Base-by-base conservation (phyloP, 2,329 filamentous ascomycete genomes). In the Ophiostoma sp. region DNA sequence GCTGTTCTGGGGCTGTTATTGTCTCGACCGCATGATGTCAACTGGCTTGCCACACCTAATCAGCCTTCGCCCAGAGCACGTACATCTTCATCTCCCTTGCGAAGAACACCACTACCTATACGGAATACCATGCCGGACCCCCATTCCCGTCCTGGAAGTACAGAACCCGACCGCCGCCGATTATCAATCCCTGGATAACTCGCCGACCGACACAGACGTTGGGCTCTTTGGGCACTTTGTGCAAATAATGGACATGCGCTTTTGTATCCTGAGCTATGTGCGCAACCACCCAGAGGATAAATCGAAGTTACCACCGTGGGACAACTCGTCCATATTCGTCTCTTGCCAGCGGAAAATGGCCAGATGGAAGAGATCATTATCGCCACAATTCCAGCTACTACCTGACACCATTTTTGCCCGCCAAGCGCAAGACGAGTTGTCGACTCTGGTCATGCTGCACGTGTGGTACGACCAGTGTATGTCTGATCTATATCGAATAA, bases 391-490 rank as follows among this genome's bases (percentile, higher is more conserved):
- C 17, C 44, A 57, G 17, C 67, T 52, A 7, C 48, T 52, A 8
- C n/a, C 48, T 23, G 48, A 52, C 48, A 52, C 48, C 7, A 52
- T 52, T 23, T 52, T 52, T 23, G 48, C 48, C 20, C 48, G 48
- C n/a, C 48, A 52, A 52, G 67, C 52, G 3, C 67, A 68, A n/a
- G 52, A 68, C 35, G 48, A 52, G 48, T 8, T 52, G 48, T 68
- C 67, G 5, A 13, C 52, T n/a, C 33, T 60, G 15, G 31, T 62
- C 11, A 68, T 68, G 67, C n/a, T 68, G 36, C 67, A 68, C 20
- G 67, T 68, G 11, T 68, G 67, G 67, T 68, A 68, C 52, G 67
- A 68, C 52, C 67, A 62, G 52, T 68, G 67, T 48, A 68, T 68
- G 67, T 68, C 67, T 10, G 67, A 68, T 33, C 52, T 68, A 2